phyloP scores from a whole-genome alignment of 139 green algal genomes.

The Eudorina sp. region DNA sequence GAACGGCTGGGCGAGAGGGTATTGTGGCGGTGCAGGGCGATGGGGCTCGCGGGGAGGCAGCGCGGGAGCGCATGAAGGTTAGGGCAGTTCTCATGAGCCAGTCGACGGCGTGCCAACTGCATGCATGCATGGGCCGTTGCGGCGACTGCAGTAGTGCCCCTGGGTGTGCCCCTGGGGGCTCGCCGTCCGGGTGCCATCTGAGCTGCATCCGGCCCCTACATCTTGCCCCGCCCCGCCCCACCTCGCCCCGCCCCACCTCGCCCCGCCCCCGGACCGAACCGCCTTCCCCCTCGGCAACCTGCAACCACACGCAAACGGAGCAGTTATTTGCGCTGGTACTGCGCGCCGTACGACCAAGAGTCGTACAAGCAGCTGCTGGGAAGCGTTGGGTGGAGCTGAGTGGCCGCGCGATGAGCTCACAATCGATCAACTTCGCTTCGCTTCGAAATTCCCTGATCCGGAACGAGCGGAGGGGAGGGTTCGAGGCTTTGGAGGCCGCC shows the following conservation, averaged over 20 bases:
- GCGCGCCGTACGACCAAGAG: slow-evolving; percentile 18
- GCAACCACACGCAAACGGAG: not conserved
- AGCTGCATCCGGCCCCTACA: not conserved
- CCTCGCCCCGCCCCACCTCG: not conserved
- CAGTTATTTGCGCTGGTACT: slow-evolving; percentile 49
- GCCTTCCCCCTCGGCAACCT: not conserved
- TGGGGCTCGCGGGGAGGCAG: not conserved
- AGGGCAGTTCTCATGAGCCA: too few relatives aligned
- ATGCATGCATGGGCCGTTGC: too few relatives aligned
- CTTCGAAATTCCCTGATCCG: not conserved
- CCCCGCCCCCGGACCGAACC: too few relatives aligned
- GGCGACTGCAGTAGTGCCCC: too few relatives aligned
- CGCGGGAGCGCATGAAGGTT: not conserved
- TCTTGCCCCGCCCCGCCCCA: not conserved
- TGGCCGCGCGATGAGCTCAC: too few relatives aligned
- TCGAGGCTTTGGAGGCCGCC: not conserved
- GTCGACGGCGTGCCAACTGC: not conserved
- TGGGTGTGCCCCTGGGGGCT: not conserved
- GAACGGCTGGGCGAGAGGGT: not conserved
- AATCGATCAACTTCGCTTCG: too few relatives aligned
- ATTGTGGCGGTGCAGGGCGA: not conserved
- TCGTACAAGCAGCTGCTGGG: not conserved
- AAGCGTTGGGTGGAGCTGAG: slow-evolving; percentile 11
- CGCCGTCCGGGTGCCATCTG: not conserved
- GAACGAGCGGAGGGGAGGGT: not conserved